Base-by-base conservation (phyloP, 768 basidiomycete species). In the Podaxis sp. region DNA sequence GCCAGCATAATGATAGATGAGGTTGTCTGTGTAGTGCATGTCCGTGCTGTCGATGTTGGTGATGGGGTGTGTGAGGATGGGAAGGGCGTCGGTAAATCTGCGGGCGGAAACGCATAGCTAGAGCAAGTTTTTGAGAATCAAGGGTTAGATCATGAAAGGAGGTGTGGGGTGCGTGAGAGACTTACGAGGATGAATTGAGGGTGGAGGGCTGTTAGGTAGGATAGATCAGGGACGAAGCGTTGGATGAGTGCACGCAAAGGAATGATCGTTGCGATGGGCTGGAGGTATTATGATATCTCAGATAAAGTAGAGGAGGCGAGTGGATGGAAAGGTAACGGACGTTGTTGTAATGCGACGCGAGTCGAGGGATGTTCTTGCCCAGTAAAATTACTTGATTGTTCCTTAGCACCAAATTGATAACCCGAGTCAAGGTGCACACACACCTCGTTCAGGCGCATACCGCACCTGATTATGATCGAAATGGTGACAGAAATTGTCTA, bases 1-100 rank as follows among this genome's bases (percentile, higher is more conserved):
- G 2, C 89, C 93, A 2, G 85, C 77, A 72, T 95, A 94, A 77
- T 95, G 92, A 71, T 95, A 95, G n/a, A 83, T 75, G 24, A 96
- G 80, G 68, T 89, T 89, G 72, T 95, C 94, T 66, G 83, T 87
- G 75, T 93, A 94, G 36, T 73, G 75, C 59, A 96, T 76, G 64
- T 93, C 90, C 2, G 84, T 85, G 2, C 76, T 80, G 71, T 89
- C 87, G 61, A 95, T 81, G 48, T 84, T 79, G 12, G 85, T 85
- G 65, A 94, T 88, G 17, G 89, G 86, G n/a, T 77, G 70, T 11
- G 70, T 54, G 11, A 95, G 84, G 17, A 94, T 68, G 0, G 85
- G 86, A 12, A 90, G 78, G 0, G 90, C 88, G 1, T 79, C 71
- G 1, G 77, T 66, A 69, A 84, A 90, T 68, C 82, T 78, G 26